Percentiles rank a stretch among this genome's conserved stretches.
Evolutionary conservation across 2,329 filamentous ascomycete genomes (phyloP).

Genomic region (Elsinoe ampelina): DNA sequence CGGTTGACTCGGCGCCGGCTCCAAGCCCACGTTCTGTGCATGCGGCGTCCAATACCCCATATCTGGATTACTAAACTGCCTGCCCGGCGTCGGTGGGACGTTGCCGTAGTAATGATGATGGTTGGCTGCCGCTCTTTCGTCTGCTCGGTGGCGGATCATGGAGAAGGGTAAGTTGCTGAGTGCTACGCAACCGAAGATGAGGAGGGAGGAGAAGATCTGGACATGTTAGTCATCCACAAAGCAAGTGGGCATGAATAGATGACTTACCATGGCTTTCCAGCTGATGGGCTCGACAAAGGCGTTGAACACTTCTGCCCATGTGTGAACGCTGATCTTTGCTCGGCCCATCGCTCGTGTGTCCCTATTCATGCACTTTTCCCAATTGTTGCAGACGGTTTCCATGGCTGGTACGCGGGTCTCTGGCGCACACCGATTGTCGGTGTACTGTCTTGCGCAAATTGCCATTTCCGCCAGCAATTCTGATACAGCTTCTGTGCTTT

Average conservation of each 20-base stretch:
- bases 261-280: constrained; percentile 63
- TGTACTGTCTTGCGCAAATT: constrained; percentile 63
- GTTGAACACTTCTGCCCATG: constrained; percentile 88
- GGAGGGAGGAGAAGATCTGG: constrained; percentile 39
- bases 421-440: constrained; percentile 63
- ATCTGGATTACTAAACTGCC: constrained; percentile 24
- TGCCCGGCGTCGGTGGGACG: constrained; percentile 28
- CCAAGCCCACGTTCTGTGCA: constrained; percentile 21
- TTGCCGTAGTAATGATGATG: constrained; percentile 19
- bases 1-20: constrained; percentile 26
- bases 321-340: constrained; percentile 73
- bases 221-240: constrained; percentile 17
- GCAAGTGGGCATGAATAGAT: neutral
- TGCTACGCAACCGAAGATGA: constrained; percentile 45
- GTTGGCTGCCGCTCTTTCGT: constrained; percentile 15
- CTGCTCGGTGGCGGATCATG: constrained; percentile 40
- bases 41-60: constrained; percentile 25
- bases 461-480: constrained; percentile 64
- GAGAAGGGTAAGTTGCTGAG: constrained; percentile 53
- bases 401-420: constrained; percentile 62
- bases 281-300: constrained; percentile 85
- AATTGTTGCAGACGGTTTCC: constrained; percentile 62
- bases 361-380: constrained; percentile 79
- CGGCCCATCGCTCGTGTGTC: constrained; percentile 70
- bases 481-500: constrained; percentile 58